A percentile compares a stretch with the other conserved stretches of the same genome.
These are phyloP conservation scores for Candida golubevii DNA, from an alignment of 805 yeast species.

Conservation along the genomic window DNA sequence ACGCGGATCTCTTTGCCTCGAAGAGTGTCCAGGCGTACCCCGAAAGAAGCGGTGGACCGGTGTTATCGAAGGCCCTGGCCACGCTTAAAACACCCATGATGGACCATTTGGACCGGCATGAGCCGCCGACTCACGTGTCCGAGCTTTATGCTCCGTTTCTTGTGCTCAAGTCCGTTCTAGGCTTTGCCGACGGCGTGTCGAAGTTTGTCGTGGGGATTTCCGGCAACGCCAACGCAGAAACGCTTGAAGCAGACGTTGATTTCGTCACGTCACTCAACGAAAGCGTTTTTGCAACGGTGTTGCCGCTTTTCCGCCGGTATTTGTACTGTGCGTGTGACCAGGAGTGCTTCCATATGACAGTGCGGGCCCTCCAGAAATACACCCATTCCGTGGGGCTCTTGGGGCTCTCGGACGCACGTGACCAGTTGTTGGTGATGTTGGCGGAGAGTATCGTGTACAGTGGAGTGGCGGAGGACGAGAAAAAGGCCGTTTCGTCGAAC, in stretches of 20 bases:
- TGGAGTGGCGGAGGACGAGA: constrained; percentile 13
- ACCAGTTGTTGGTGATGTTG: constrained; percentile 37
- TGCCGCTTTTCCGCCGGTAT: constrained; percentile 33
- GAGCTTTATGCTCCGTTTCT: constrained; percentile 56
- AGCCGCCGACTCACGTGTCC: constrained; percentile 64
- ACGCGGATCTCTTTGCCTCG: constrained; percentile 21
- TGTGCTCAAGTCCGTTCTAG: constrained; percentile 47
- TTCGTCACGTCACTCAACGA: constrained; percentile 32
- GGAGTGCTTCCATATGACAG: constrained; percentile 61
- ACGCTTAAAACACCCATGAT: constrained; percentile 52
- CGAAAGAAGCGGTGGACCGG: constrained; percentile 11
- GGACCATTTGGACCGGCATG: constrained; percentile 76
- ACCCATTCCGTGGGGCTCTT: constrained; percentile 80
- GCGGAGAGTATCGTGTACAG: constrained; percentile 38
- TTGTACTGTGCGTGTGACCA: constrained; percentile 66
- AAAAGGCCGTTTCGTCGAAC: constrained; percentile 1
- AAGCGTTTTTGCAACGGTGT: constrained; percentile 23
- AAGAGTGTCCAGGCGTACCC: constrained; percentile 21
- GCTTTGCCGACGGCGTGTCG: constrained; percentile 67
- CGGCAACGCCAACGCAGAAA: constrained; percentile 18
- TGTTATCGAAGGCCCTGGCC: constrained; percentile 42
- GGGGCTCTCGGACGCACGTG: constrained; percentile 52
- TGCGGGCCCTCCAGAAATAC: constrained; percentile 73
- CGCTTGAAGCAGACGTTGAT: constrained; percentile 32
- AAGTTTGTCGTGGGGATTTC: constrained; percentile 44